A percentile compares a stretch with the other conserved stretches of the same genome.
Conservation (phyloP, 495 filamentous ascomycete species). For the Gamarada debralockiae region DNA sequence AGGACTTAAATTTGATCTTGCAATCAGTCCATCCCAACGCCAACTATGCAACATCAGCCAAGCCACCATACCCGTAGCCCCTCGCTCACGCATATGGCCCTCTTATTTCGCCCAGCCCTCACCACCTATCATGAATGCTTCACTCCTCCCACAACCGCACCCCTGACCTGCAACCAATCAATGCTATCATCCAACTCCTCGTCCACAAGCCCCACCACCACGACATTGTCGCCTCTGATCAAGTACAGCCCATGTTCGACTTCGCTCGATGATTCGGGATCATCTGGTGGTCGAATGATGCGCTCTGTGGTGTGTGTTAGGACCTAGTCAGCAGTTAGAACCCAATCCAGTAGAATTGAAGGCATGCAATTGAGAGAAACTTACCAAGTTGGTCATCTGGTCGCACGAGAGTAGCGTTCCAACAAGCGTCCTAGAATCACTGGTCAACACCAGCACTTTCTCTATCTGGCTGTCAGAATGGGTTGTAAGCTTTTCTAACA, state of each 20-base stretch:
- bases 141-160: slow-evolving; percentile 61
- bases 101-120: neutral
- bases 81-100: neutral
- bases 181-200: slow-evolving; percentile 83
- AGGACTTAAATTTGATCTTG: no score
- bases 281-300: slow-evolving; percentile 79
- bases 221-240: slow-evolving; percentile 92
- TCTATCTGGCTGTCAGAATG: slow-evolving; percentile 52
- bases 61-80: neutral
- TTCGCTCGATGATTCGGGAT: slow-evolving; percentile 75
- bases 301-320: slow-evolving; percentile 82
- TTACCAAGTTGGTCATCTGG: slow-evolving; percentile 83
- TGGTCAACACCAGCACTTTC: slow-evolving; percentile 86
- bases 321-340: slow-evolving; percentile 39
- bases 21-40: slow-evolving; percentile 14
- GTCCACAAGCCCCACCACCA: slow-evolving; percentile 84
- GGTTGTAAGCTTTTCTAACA: slow-evolving; percentile 26
- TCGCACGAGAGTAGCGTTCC: slow-evolving; percentile 85
- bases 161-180: slow-evolving; percentile 86
- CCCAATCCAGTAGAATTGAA: neutral
- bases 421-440: slow-evolving; percentile 84
- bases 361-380: slow-evolving; percentile 10
- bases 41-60: slow-evolving; percentile 21
- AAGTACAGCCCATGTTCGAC: slow-evolving; percentile 85
- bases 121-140: slow-evolving; percentile 26